phyloP scores from a whole-genome alignment of 2,329 filamentous ascomycete species.

The Biscogniauxia mediterranea region DNA sequence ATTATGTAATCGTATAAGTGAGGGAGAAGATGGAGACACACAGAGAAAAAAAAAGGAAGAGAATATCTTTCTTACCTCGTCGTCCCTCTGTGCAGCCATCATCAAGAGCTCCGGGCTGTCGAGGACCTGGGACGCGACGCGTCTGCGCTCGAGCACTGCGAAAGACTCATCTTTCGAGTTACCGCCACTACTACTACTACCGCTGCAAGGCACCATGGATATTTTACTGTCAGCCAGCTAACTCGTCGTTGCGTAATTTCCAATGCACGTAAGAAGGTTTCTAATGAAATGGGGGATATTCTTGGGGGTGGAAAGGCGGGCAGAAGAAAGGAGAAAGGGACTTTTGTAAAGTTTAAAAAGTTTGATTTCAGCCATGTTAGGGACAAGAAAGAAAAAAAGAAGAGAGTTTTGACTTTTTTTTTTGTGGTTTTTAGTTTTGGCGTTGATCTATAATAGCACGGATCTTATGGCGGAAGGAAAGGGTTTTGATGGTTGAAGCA shows the following conservation, averaged over 20 bases:
- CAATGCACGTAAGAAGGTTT: not conserved
- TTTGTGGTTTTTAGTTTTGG: too few species aligned
- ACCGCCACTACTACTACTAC: not conserved
- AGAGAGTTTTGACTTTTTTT: too few species aligned
- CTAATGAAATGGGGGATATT: too few species aligned
- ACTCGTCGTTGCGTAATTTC: not conserved
- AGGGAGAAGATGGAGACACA: not conserved
- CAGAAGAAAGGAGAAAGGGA: not conserved
- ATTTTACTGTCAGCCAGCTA: not conserved
- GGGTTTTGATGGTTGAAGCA: too few species aligned
- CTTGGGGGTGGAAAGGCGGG: not conserved
- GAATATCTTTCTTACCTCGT: constrained; percentile 45
- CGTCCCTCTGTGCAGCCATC: constrained; percentile 55
- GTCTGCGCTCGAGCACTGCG: constrained; percentile 41
- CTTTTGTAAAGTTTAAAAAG: not conserved
- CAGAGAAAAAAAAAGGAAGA: constrained; percentile 1
- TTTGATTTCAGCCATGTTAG: not conserved
- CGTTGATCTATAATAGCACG: too few species aligned
- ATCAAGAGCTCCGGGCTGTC: constrained; percentile 58
- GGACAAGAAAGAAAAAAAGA: too few species aligned
- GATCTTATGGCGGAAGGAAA: too few species aligned
- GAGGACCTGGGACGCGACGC: constrained; percentile 52
- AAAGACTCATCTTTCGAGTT: constrained; percentile 38
- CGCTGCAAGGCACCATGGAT: not conserved
- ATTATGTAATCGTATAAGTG: too few species aligned